Evolutionary conservation across 2,329 filamentous ascomycete species (phyloP).

Genomic region (Xylaria sp.): DNA sequence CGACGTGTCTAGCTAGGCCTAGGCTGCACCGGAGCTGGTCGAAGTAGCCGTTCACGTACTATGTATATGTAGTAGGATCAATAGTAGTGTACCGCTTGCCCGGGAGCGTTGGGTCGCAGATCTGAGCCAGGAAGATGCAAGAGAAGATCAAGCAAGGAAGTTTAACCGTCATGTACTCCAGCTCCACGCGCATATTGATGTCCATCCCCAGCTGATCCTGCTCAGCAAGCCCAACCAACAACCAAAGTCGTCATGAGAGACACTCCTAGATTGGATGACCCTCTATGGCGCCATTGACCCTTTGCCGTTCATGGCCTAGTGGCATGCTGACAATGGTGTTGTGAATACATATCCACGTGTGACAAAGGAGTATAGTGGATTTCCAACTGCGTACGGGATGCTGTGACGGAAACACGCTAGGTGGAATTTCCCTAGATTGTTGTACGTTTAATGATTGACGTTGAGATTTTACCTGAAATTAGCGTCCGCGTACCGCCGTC

Average conservation of each 20-base stretch:
- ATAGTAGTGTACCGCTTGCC: not conserved
- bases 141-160: conserved; percentile 10
- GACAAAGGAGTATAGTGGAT: not conserved
- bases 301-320: conserved; percentile 39
- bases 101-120: not conserved
- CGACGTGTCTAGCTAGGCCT: not conserved
- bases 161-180: conserved; percentile 18
- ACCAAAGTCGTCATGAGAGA: conserved; percentile 24
- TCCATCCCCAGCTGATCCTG: conserved; percentile 19
- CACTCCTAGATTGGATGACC: conserved; percentile 35
- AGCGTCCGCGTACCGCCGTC: not conserved
- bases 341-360: conserved; percentile 6
- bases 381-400: not conserved
- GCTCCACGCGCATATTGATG: conserved; percentile 4
- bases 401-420: not conserved
- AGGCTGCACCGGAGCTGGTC: not conserved
- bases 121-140: not conserved
- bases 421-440: not conserved
- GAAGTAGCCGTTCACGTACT: not conserved
- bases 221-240: conserved; percentile 8
- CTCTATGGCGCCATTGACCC: conserved; percentile 45
- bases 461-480: conserved; percentile 1
- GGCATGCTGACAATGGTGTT: conserved; percentile 14
- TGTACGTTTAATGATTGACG: not conserved
- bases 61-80: not conserved